Evolutionary conservation across 2,329 filamentous ascomycete genomes (phyloP).

Genomic region (Ilyonectria mors-panacis): DNA sequence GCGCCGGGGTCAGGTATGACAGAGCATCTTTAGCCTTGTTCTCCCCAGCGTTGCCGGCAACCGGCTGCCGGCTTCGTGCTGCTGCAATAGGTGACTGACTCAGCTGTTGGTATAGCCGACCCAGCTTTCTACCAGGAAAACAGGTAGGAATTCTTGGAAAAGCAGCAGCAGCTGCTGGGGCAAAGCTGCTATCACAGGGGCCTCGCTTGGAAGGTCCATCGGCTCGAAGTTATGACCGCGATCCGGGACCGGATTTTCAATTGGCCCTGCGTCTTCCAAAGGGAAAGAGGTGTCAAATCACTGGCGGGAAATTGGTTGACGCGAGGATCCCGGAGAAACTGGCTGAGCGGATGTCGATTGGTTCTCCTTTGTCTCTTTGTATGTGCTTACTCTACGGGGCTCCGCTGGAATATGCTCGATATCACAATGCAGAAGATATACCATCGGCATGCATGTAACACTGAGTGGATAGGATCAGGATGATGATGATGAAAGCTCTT

Average conservation of each 20-base stretch:
- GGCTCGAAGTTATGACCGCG: conserved; percentile 7
- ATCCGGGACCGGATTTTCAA: background rate
- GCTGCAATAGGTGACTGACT: conserved; percentile 3
- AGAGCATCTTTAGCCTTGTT: background rate
- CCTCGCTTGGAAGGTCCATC: background rate
- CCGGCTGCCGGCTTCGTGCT: background rate
- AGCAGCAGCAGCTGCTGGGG: conserved; percentile 6
- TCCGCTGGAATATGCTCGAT: too few species aligned
- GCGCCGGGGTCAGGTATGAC: conserved; percentile 28
- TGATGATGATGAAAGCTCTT: too few species aligned
- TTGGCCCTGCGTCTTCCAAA: too few species aligned
- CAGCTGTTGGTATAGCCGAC: conserved; percentile 15
- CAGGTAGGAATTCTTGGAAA: conserved; percentile 19
- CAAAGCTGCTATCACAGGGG: conserved; percentile 3
- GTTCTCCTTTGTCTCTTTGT: too few species aligned
- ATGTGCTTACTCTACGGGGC: too few species aligned
- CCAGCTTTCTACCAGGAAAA: conserved; percentile 22
- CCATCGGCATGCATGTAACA: too few species aligned
- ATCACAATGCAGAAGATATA: too few species aligned
- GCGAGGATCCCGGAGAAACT: too few species aligned
- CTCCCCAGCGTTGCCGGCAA: conserved; percentile 6
- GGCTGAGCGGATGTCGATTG: too few species aligned
- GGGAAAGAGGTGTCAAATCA: too few species aligned
- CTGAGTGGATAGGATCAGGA: too few species aligned
- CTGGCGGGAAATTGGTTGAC: too few species aligned